These are phyloP conservation scores for Babesia ovata DNA, from an alignment of 169 alveolate genomes.

Conservation along the genomic window DNA sequence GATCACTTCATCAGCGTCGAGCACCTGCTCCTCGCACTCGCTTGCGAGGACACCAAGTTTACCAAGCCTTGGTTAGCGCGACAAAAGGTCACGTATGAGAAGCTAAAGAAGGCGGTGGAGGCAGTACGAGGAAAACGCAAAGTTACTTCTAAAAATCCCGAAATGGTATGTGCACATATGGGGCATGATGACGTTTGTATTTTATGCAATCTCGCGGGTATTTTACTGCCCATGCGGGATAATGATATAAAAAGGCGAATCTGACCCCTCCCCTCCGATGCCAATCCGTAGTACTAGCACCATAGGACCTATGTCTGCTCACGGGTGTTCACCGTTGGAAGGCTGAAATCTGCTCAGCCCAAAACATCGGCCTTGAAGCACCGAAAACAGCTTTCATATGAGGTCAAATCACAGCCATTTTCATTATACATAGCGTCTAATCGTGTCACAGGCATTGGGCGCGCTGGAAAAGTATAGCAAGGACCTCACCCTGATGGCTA, in stretches of 20 bases:
- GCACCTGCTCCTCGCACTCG: slow-evolving; percentile 81
- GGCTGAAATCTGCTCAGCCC: no score
- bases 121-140: slow-evolving; percentile 83
- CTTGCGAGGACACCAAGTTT: slow-evolving; percentile 84
- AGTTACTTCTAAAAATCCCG: slow-evolving; percentile 85
- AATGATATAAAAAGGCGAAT: slow-evolving; percentile 65
- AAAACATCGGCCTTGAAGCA: no score
- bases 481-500: slow-evolving; percentile 85
- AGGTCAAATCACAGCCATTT: no score
- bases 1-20: slow-evolving; percentile 84
- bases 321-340: no score
- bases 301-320: no score
- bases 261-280: slow-evolving; percentile 19
- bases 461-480: slow-evolving; percentile 80
- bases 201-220: slow-evolving; percentile 27
- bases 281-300: no score
- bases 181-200: slow-evolving; percentile 42
- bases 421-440: background rate
- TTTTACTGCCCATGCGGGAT: slow-evolving; percentile 2
- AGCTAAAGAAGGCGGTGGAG: slow-evolving; percentile 81
- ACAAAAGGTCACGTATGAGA: slow-evolving; percentile 77
- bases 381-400: no score
- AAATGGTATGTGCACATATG: slow-evolving; percentile 60
- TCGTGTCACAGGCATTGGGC: slow-evolving; percentile 59
- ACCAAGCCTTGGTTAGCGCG: slow-evolving; percentile 80